Evolutionary conservation across 2,329 filamentous ascomycete genomes (phyloP), one percentile per base, ranked within the genome.

Genomic region (Elsinoe batatas): DNA sequence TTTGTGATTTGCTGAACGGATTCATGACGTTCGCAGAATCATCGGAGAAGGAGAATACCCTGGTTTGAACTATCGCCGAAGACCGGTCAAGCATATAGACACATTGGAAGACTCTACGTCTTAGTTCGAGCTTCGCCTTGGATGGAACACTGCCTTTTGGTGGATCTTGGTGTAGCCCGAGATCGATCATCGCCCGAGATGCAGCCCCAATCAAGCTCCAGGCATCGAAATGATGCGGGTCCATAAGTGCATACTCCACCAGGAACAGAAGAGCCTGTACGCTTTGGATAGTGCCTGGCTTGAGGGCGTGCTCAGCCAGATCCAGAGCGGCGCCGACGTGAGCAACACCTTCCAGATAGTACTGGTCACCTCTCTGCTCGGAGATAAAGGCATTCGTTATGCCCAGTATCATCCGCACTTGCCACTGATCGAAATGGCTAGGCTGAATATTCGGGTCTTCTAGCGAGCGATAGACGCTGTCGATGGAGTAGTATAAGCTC

Each of bases 181-280:
- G 74, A 71, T 98, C 93, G 18, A 96, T 80, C 65, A 91, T 83
- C 5, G 90, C 88, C 57, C 91, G 82, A 38, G 88, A 88, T 5
- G 91, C 91, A 67, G 93, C 91, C 5, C 91, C 93, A 56, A 96
- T 87, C 59, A 96, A 72, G 61, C 93, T 91, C 91, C 93, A 97
- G 63, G 86, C 89, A 65, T 95, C 90, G 65, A 95, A 96, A 66
- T 94, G 89, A 40, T 84, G 81, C 1, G 91, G 91, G 63, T 97
- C 91, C 50, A 95, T 76, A 74, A 93, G 87, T 2, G 91, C 85
- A 68, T 95, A 97, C 63, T 95, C 83, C 0, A 89, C 90, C 53
- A 97, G 79, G 1, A 97, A 76, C 2, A 96, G 72, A 18, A 97
- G 76, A 0, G 90, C 90, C 68, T 95, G 91, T 13, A 97, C 89